Evolutionary conservation across 2,329 filamentous ascomycete species (phyloP).

Genomic region (Xylariaceae sp.): DNA sequence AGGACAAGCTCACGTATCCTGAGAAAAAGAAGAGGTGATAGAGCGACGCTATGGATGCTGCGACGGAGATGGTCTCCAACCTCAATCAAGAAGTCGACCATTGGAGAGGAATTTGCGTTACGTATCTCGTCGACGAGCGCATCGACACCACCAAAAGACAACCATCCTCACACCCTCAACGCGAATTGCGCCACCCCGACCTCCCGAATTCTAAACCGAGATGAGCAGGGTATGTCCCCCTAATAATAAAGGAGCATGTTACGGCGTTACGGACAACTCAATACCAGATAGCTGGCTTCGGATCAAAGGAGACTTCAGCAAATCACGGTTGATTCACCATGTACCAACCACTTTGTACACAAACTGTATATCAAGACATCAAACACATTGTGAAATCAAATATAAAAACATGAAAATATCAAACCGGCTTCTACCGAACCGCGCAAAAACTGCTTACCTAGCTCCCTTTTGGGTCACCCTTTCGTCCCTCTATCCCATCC

Average conservation of each 20-base stretch:
- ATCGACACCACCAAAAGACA: no score
- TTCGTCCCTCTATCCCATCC: neutral
- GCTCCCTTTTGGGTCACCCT: neutral
- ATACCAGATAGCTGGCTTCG: neutral
- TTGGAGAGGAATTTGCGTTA: no score
- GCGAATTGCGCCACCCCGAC: no score
- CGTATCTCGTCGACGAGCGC: no score
- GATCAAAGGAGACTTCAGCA: neutral
- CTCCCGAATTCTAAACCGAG: no score
- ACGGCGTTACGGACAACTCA: constrained; percentile 5
- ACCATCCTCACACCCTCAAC: no score
- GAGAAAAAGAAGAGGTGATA: constrained; percentile 47
- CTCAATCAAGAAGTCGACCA: no score
- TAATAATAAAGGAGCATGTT: neutral
- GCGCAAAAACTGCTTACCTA: neutral
- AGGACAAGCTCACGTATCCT: constrained; percentile 60
- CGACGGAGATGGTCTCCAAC: neutral
- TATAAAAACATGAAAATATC: neutral
- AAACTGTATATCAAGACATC: neutral
- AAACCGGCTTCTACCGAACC: no score
- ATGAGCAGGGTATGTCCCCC: neutral
- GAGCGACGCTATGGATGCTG: no score
- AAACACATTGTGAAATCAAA: neutral
- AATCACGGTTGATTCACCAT: neutral
- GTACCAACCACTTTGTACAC: neutral